Evolutionary conservation across 768 basidiomycete species (phyloP), one percentile per base, ranked within the genome.

Genomic region (Suillus cothurnatus): DNA sequence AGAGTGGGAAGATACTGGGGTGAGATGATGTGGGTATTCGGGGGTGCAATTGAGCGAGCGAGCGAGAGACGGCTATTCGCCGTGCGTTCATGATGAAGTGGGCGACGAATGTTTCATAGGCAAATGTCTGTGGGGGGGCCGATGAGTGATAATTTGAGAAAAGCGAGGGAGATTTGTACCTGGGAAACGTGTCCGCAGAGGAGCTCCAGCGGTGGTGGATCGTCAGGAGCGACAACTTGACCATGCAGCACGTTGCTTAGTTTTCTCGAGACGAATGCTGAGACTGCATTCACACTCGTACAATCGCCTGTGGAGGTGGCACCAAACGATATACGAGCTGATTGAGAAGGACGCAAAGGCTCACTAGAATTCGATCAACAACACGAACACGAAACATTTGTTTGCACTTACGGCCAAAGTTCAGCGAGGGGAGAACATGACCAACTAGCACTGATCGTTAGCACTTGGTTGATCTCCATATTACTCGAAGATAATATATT

Each of bases 1-100:
- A 88, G 4, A 97, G 82, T 2, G 95, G 93, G 75, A 97, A 98
- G 56, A 95, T 84, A 38, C 74, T 73, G 0, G 84, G 80, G 70
- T 87, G 80, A 0, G 82, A 81, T 3, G 73, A 55, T 12, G 76
- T 57, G 0, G 91, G 84, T 39, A 97, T 87, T 61, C 90, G 81
- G 0, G 85, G 82, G 73, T 89, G 81, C 58, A 79, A 70, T 63
- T 72, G 72, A 34, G 77, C 66, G 65, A 84, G 66, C 14, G 77
- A 73, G 45, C 75, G 79, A 52, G 77, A 67, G 49, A 79, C 69
- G 41, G 78, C 72, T 66, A 79, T 84, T 45, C 84, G 82, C 62
- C 85, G 85, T 62, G 82, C 80, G 61, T 78, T 79, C 63, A 84
- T 82, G 57, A 91, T 79, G 65, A 91, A 84, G 65, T 80, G 76